Evolutionary conservation across 73 alveolate species (phyloP).

Genomic region (Vitrella brassicaformis): DNA sequence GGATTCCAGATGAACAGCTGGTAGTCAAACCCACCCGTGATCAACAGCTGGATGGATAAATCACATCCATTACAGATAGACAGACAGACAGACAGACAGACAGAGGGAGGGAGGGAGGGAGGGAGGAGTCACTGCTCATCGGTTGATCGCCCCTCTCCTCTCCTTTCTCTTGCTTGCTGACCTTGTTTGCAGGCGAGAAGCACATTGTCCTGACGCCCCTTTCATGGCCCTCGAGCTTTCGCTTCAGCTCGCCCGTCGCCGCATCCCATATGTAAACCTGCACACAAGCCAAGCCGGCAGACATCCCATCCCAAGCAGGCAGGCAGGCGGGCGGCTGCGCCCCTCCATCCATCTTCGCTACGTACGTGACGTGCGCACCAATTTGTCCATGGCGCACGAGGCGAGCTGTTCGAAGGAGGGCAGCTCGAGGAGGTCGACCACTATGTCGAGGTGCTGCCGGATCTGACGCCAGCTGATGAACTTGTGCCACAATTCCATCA

Average conservation of each 20-base stretch:
- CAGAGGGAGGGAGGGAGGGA: background rate
- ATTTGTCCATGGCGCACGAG: too few relatives aligned
- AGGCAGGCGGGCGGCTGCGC: too few relatives aligned
- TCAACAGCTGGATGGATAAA: slow-evolving; percentile 40
- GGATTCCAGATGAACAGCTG: slow-evolving; percentile 30
- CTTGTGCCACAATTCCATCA: background rate
- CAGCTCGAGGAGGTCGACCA: background rate
- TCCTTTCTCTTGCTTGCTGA: background rate
- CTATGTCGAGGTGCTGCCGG: background rate
- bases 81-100: too few relatives aligned
- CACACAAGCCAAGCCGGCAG: too few relatives aligned
- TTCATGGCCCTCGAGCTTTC: background rate
- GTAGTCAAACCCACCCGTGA: slow-evolving; percentile 37
- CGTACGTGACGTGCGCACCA: too few relatives aligned
- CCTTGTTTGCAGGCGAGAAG: background rate
- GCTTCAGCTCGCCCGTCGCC: too few relatives aligned
- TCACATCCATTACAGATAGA: too few relatives aligned
- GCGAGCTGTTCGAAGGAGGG: background rate
- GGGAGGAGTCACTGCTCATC: background rate
- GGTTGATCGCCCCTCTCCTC: background rate
- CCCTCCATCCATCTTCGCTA: too few relatives aligned
- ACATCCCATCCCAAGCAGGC: too few relatives aligned
- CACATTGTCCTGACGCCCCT: background rate
- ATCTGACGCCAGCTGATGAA: background rate
- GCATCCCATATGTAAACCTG: too few relatives aligned